Percentiles rank a stretch among this genome's conserved stretches.
Evolutionary conservation across 2,329 filamentous ascomycete species (phyloP).

Genomic region (Pezicula rhizophila): DNA sequence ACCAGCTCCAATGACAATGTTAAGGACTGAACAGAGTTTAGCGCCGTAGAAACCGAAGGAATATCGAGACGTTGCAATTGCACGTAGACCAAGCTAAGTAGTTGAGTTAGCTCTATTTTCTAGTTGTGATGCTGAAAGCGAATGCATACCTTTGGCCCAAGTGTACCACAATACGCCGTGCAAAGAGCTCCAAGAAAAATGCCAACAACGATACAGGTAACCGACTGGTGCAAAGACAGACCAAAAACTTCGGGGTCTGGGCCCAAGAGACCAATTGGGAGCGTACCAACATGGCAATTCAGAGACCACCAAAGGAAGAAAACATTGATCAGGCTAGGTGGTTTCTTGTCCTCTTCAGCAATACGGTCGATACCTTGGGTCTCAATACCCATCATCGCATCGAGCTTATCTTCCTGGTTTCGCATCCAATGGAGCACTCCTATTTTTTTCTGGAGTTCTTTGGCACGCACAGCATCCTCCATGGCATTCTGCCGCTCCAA

Average conservation of each 20-base stretch:
- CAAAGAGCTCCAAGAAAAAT: slow-evolving; percentile 34
- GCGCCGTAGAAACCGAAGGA: slow-evolving; percentile 46
- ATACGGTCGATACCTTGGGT: slow-evolving; percentile 42
- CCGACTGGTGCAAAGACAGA: slow-evolving; percentile 37
- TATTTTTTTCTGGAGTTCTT: slow-evolving; percentile 16
- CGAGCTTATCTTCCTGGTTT: slow-evolving; percentile 33
- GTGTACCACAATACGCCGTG: slow-evolving; percentile 34
- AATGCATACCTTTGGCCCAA: slow-evolving; percentile 32
- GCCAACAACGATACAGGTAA: slow-evolving; percentile 33
- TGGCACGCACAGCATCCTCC: slow-evolving; percentile 11
- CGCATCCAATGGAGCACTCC: slow-evolving; percentile 24
- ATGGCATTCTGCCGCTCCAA: slow-evolving; percentile 1
- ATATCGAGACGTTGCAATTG: slow-evolving; percentile 38
- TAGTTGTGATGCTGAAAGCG: not conserved
- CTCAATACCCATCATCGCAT: slow-evolving; percentile 39
- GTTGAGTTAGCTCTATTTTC: not conserved
- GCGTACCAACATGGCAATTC: slow-evolving; percentile 33
- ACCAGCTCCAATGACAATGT: slow-evolving; percentile 37
- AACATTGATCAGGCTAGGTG: slow-evolving; percentile 35
- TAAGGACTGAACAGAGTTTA: slow-evolving; percentile 40
- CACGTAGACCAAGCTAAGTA: slow-evolving; percentile 30
- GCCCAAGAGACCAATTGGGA: slow-evolving; percentile 38
- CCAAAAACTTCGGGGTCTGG: slow-evolving; percentile 40
- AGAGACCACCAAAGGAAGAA: slow-evolving; percentile 39
- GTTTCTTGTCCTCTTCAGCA: slow-evolving; percentile 35